Percentiles rank a stretch among this genome's conserved stretches.
Conservation (phyloP, 345 rosid species). For the Geranium brycei region DNA sequence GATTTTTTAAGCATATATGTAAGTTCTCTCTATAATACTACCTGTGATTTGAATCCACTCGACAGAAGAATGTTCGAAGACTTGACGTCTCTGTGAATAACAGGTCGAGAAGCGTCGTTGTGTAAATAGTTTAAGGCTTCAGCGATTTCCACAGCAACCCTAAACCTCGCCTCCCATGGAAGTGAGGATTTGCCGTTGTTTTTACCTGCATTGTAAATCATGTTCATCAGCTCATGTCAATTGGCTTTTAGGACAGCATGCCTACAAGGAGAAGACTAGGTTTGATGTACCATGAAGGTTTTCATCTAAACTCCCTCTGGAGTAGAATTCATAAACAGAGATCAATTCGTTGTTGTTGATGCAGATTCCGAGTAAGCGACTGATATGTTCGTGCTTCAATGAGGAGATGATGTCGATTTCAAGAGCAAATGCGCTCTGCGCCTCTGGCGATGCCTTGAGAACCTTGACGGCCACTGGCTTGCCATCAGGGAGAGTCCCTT, state of each 20-base stretch:
- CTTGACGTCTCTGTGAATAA: slow-evolving; percentile 88
- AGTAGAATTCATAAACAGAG: slow-evolving; percentile 57
- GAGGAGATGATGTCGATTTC: slow-evolving; percentile 72
- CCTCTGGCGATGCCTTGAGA: slow-evolving; percentile 45
- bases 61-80: slow-evolving; percentile 85
- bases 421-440: slow-evolving; percentile 49
- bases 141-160: slow-evolving; percentile 49
- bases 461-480: slow-evolving; percentile 61
- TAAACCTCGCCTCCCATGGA: slow-evolving; percentile 55
- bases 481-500: slow-evolving; percentile 63
- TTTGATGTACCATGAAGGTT: slow-evolving; percentile 45
- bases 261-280: background rate
- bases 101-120: slow-evolving; percentile 47
- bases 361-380: slow-evolving; percentile 58
- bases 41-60: slow-evolving; percentile 64
- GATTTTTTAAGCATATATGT: too few species aligned
- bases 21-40: too few species aligned
- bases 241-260: background rate
- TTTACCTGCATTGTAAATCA: slow-evolving; percentile 17
- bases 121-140: slow-evolving; percentile 72
- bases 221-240: slow-evolving; percentile 7
- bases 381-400: slow-evolving; percentile 44
- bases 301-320: slow-evolving; percentile 71
- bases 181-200: slow-evolving; percentile 22
- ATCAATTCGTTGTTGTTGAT: slow-evolving; percentile 36